Base-by-base conservation (phyloP, 2,329 filamentous ascomycete species). In the Sporothrix sp. region DNA sequence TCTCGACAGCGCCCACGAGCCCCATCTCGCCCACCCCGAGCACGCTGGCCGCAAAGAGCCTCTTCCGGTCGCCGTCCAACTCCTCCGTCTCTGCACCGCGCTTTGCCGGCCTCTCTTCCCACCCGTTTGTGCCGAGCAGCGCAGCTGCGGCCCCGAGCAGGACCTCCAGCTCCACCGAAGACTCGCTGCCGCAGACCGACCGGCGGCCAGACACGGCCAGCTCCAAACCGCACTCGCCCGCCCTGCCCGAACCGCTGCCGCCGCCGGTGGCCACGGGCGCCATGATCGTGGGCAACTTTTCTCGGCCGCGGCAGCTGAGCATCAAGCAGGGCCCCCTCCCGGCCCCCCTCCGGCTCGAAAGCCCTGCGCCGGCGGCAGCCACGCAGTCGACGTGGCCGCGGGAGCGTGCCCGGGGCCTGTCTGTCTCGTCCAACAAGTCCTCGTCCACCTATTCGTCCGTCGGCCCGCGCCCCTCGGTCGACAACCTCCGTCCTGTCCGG, bases 291-390 rank as follows among this genome's bases (percentile, higher is more conserved):
- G 72, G 73, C 58, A 81, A 81, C 62, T 81, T 81, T 61, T 81
- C 77, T n/a, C 70, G 77, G 35, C 77, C 77, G 37, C 69, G 77
- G 52, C 77, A 76, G 54, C 65, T 69, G 35, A 79, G 76, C 60
- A 68, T 76, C 53, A 69, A 69, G 51, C 72, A 72, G 54, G 60
- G 62, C 39, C 60, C 59, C 25, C 59, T 60, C 53, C 51, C 47
- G 20, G 51, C 53, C 21, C 37, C 51, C 3, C 23, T 53, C 16
- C 52, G 48, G 20, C 51, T 56, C 39, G 52, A 56, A 16, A 52
- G 48, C 18, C 27, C 53, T 3, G 43, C 50, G 3, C 9, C 50
- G 3, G 27, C 42, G 3, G 27, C 42, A 11, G 20, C 48, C 2
- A 32, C 50, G 4, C 57, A 59, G 45, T 58, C 28, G 4, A 51